Evolutionary conservation across 2,329 filamentous ascomycete genomes (phyloP).

Genomic region (Zalaria sp.): DNA sequence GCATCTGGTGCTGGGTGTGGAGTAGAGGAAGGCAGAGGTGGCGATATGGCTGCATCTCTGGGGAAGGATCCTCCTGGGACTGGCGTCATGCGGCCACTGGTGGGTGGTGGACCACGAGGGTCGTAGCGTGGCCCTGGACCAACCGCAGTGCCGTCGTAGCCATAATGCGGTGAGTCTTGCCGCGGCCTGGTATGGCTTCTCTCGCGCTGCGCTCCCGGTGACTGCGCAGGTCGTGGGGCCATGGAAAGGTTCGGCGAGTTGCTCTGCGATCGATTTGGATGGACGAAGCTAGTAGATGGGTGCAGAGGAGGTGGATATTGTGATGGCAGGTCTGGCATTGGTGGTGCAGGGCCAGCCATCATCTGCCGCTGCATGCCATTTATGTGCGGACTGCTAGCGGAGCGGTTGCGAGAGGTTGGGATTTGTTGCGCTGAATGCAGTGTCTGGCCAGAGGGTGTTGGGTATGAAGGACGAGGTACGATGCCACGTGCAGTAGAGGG

Average conservation of each 20-base stretch:
- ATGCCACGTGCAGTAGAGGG: slow-evolving; percentile 4
- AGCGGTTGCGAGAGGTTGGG: slow-evolving; percentile 51
- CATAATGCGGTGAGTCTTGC: slow-evolving; percentile 13
- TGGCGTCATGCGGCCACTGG: too few species aligned
- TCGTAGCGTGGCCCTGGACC: slow-evolving; percentile 1
- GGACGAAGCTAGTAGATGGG: too few species aligned
- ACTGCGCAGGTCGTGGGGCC: slow-evolving; percentile 47
- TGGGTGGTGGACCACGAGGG: neutral
- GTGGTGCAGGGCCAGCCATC: slow-evolving; percentile 31
- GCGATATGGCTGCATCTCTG: slow-evolving; percentile 26
- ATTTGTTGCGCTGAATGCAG: slow-evolving; percentile 40
- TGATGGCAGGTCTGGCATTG: slow-evolving; percentile 28
- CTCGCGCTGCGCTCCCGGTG: slow-evolving; percentile 52
- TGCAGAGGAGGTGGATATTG: too few species aligned
- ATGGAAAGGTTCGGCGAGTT: slow-evolving; percentile 53
- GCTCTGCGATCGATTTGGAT: slow-evolving; percentile 39
- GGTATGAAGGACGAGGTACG: slow-evolving; percentile 17
- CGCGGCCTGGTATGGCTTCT: slow-evolving; percentile 21
- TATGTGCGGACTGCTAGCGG: slow-evolving; percentile 91
- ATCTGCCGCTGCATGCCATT: slow-evolving; percentile 50
- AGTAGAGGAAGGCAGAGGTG: slow-evolving; percentile 16
- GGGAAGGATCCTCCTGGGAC: neutral
- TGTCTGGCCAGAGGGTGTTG: slow-evolving; percentile 44
- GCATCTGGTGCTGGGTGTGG: slow-evolving; percentile 11
- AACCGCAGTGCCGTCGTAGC: slow-evolving; percentile 32